A percentile compares a stretch with the other conserved stretches of the same genome.
These are phyloP conservation scores for Alternaria panax DNA, from an alignment of 2,329 filamentous ascomycete species.

Conservation along the genomic window DNA sequence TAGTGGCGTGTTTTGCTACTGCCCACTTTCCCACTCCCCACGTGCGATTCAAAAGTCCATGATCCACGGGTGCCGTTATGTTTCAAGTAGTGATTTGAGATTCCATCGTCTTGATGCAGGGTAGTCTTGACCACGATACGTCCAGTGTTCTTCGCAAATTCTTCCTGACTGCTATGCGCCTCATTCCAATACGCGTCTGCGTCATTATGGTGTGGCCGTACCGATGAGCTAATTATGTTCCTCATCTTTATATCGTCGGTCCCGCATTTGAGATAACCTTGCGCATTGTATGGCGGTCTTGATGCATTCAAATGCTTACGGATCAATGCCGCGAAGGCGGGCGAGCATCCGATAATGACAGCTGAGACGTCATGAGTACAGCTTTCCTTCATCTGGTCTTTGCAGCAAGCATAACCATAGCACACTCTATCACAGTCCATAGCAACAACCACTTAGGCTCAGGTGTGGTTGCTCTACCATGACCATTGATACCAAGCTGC, in stretches of 20 bases:
- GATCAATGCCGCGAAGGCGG: constrained; percentile 16
- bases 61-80: too few relatives aligned
- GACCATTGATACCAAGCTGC: constrained; percentile 38
- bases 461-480: constrained; percentile 29
- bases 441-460: constrained; percentile 45
- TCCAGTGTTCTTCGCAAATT: constrained; percentile 11
- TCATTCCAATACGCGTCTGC: constrained; percentile 13
- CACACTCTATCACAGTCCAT: constrained; percentile 46
- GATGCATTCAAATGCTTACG: constrained; percentile 11
- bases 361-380: too few relatives aligned
- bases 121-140: constrained; percentile 18
- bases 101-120: constrained; percentile 59
- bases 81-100: too few relatives aligned
- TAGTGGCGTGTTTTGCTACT: too few relatives aligned
- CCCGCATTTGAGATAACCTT: constrained; percentile 16
- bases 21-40: too few relatives aligned
- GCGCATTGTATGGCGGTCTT: constrained; percentile 15
- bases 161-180: constrained; percentile 21
- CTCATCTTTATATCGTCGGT: constrained; percentile 15
- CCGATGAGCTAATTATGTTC: constrained; percentile 8
- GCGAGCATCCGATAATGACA: constrained; percentile 25
- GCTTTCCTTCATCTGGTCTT: too few relatives aligned
- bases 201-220: neutral
- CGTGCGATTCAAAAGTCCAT: too few relatives aligned
- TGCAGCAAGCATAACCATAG: constrained; percentile 33